Evolutionary conservation across 495 filamentous ascomycete species (phyloP).

Genomic region (Hyaloscypha variabilis): DNA sequence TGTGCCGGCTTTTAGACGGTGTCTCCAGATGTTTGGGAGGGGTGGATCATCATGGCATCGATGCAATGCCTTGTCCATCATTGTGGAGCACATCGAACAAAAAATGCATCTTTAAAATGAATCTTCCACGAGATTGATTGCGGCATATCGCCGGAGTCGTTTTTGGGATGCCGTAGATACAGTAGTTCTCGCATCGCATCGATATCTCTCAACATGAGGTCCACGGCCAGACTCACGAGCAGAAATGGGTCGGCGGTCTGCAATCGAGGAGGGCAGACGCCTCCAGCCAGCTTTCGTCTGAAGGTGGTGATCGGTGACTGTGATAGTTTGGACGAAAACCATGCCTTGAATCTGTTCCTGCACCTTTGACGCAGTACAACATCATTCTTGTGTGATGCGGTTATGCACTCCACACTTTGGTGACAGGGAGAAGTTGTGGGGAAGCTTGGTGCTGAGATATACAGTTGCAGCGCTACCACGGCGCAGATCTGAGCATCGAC

Average conservation of each 20-base stretch:
- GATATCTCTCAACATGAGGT: no score
- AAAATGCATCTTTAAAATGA: background rate
- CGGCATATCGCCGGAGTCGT: no score
- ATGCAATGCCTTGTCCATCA: conserved; percentile 1
- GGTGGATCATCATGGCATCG: conserved; percentile 4
- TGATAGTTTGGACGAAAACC: background rate
- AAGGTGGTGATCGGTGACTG: no score
- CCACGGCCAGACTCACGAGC: no score
- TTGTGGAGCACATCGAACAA: background rate
- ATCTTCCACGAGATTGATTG: no score
- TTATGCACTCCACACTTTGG: background rate
- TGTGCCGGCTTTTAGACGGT: conserved; percentile 15
- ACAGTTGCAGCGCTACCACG: background rate
- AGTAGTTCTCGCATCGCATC: no score
- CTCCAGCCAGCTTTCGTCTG: no score
- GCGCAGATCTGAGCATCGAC: background rate
- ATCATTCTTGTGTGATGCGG: background rate
- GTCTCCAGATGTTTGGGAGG: conserved; percentile 16
- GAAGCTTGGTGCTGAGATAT: background rate
- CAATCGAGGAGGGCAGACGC: no score
- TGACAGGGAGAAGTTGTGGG: background rate
- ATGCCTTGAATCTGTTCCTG: background rate
- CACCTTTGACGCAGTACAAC: background rate
- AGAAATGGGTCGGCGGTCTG: no score
- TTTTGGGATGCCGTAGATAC: no score